Evolutionary conservation across 306 rosid genomes (phyloP), one percentile per base, ranked within the genome.

Genomic region (Corylus avellana): DNA sequence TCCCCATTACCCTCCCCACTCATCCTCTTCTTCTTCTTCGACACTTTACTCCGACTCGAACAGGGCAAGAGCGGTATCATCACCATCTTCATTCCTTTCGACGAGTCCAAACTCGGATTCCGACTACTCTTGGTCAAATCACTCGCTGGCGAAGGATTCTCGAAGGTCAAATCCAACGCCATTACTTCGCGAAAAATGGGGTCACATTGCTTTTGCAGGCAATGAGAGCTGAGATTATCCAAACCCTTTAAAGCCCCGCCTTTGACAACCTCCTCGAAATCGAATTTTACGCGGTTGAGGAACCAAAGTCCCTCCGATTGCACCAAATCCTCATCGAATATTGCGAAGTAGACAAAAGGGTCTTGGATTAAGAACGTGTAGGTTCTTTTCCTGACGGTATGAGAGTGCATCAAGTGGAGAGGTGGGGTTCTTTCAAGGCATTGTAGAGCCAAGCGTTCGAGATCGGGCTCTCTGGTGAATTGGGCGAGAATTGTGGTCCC

Each of bases 11-110:
- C 76, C 46, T 82, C 88, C 12, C 72, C 85, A 76, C 62, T 32
- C 18, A 72, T 53, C 56, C 94, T 82, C 86, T 90, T 95, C 90
- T 94, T 94, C 90, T 94, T 94, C 88, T 80, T 90, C 89, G 92
- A 75, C n/a, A 91, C 84, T 12, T 78, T 80, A 20, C 46, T 53
- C 8, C 84, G 83, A n/a, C 81, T 80, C 54, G 62, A 59, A 54
- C 85, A 86, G 8, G 91, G 79, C 64, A 81, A 49, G 14, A 49
- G 79, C 0, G 92, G 89, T 7, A 85, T 35, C 44, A 84, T 59
- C 37, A 64, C 73, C 54, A 74, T 44, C 29, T 71, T 75, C 80
- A 70, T 77, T 59, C 86, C 89, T 35, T 46, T 80, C 5, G 48
- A 70, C 18, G 90, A 80, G 69, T 87, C 88, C 85, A 84, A 18